phyloP scores from a whole-genome alignment of 2,329 filamentous ascomycete species.

The Cercospora berteroae region DNA sequence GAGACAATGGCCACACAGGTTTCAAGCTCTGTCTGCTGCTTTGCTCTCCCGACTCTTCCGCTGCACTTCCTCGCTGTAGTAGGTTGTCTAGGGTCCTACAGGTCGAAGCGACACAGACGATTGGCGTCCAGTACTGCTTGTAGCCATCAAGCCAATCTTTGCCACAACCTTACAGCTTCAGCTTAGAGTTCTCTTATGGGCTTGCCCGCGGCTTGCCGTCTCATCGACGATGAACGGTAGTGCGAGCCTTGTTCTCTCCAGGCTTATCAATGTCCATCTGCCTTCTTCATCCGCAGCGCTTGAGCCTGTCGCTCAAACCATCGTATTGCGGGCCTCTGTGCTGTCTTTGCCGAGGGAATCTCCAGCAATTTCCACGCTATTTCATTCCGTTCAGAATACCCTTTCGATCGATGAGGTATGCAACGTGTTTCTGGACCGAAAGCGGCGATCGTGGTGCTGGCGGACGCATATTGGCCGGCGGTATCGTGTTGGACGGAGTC shows the following conservation, averaged over 20 bases:
- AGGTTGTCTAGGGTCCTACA: not conserved
- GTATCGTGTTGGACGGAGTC: not conserved
- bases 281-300: not conserved
- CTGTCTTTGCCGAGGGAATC: not conserved
- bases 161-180: not conserved
- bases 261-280: not conserved
- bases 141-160: not conserved
- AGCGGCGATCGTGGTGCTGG: not conserved
- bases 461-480: not conserved
- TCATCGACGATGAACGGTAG: not conserved
- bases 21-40: not conserved
- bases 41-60: not conserved
- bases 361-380: not conserved
- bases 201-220: not conserved
- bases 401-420: not conserved
- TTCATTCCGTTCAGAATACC: too few relatives aligned
- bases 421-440: not conserved
- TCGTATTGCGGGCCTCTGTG: not conserved
- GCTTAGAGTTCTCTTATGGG: not conserved
- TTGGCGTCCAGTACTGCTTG: not conserved
- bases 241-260: not conserved
- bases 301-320: not conserved
- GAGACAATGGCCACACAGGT: not conserved
- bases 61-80: not conserved
- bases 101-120: not conserved